Evolutionary conservation across 352 stramenopile species (phyloP).

Genomic region (Globisporangium solare): DNA sequence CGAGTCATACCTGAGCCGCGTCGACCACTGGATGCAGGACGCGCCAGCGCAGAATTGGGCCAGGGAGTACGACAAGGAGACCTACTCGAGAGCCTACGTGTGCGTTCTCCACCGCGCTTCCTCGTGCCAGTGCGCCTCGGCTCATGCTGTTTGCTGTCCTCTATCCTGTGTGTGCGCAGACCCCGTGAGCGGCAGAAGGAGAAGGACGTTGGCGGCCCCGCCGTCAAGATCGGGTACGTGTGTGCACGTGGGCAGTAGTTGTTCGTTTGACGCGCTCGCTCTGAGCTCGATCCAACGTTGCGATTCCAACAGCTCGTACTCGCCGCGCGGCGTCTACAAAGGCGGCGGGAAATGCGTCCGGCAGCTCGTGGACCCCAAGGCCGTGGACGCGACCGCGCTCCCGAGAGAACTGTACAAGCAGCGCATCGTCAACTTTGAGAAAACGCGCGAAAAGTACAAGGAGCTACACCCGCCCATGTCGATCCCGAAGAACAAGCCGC

Average conservation of each 20-base stretch:
- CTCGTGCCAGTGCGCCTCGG: neutral
- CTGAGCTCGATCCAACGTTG: neutral
- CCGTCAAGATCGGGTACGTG: slow-evolving; percentile 42
- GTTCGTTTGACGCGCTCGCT: neutral
- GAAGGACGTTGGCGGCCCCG: slow-evolving; percentile 27
- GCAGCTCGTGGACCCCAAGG: slow-evolving; percentile 17
- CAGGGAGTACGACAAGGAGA: slow-evolving; percentile 51
- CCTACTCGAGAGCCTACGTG: slow-evolving; percentile 43
- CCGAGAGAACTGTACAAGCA: slow-evolving; percentile 39
- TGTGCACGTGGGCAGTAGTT: too few species aligned
- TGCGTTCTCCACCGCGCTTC: slow-evolving; percentile 15
- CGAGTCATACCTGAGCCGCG: slow-evolving; percentile 51
- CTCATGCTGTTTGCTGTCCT: neutral
- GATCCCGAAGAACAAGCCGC: slow-evolving; percentile 47
- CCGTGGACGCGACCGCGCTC: slow-evolving; percentile 13
- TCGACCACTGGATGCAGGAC: slow-evolving; percentile 44
- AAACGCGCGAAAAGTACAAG: slow-evolving; percentile 54
- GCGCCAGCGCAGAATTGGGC: slow-evolving; percentile 40
- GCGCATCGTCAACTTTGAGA: slow-evolving; percentile 51
- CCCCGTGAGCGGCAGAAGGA: slow-evolving; percentile 41
- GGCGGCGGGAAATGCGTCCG: slow-evolving; percentile 43
- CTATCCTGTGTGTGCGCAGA: slow-evolving; percentile 12
- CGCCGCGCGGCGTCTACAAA: slow-evolving; percentile 47
- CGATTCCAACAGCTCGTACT: slow-evolving; percentile 32
- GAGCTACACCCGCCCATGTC: slow-evolving; percentile 64